A percentile compares a stretch with the other conserved stretches of the same genome.
phyloP scores from a whole-genome alignment of 2,329 filamentous ascomycete genomes.

The Cadophora luteo-olivacea region DNA sequence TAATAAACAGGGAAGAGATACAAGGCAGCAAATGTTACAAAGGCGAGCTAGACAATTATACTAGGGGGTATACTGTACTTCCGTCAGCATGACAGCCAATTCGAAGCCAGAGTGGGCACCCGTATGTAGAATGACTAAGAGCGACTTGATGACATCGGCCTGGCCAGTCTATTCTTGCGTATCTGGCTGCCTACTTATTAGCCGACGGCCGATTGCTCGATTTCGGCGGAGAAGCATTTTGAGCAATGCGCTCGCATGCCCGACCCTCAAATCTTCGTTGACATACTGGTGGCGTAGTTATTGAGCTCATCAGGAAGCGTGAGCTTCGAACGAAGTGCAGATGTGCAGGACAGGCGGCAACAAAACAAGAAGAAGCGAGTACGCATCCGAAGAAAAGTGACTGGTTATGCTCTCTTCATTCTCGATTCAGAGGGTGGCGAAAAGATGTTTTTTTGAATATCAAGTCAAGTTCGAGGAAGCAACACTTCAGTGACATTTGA shows the following conservation, averaged over 20 bases:
- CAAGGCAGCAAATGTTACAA: too few relatives aligned
- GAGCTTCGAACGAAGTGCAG: not conserved
- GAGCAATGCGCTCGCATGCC: not conserved
- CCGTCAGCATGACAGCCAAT: not conserved
- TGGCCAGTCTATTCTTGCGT: not conserved
- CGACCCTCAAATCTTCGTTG: too few relatives aligned
- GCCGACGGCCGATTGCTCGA: not conserved
- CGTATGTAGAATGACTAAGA: constrained; percentile 12
- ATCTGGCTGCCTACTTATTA: not conserved
- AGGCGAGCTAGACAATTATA: too few relatives aligned
- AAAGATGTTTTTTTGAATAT: not conserved
- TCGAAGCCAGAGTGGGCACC: not conserved
- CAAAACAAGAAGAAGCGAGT: constrained; percentile 1
- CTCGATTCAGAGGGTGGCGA: not conserved
- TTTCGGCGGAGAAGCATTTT: not conserved
- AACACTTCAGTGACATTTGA: too few relatives aligned
- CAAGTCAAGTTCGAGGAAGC: not conserved
- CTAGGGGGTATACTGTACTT: not conserved
- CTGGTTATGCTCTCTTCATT: not conserved
- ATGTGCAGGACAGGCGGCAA: not conserved
- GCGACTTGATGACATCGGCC: not conserved
- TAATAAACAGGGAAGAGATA: too few relatives aligned
- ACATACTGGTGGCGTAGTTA: not conserved
- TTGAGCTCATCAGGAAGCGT: not conserved
- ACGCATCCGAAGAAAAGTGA: not conserved